Conservation (phyloP, 1,139 yeast species). For the Arxiozyma slooffiae region DNA sequence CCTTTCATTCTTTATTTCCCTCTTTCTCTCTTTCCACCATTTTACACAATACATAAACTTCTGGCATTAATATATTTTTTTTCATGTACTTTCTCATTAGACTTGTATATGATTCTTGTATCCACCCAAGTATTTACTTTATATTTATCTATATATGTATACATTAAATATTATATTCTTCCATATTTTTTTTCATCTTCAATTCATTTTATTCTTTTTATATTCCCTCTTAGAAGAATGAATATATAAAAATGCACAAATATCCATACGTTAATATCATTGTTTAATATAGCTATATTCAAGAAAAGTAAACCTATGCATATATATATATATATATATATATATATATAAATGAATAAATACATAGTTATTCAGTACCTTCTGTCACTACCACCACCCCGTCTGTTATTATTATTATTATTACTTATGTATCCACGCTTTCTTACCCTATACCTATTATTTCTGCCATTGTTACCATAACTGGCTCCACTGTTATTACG, state of each 20-base stretch:
- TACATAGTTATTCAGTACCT: background rate
- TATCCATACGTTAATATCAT: too few relatives aligned
- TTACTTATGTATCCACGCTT: background rate
- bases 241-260: background rate
- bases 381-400: background rate
- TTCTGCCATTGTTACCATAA: slow-evolving; percentile 1
- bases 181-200: background rate
- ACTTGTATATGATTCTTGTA: background rate
- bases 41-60: background rate
- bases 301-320: background rate
- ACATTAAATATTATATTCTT: background rate
- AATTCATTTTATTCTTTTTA: background rate
- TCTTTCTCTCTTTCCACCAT: background rate
- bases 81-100: background rate
- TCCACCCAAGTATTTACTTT: background rate
- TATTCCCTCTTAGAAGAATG: background rate
- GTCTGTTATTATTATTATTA: background rate
- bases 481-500: too few relatives aligned
- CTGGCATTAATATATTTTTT: background rate
- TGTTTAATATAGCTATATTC: background rate
- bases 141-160: too few relatives aligned
- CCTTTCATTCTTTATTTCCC: background rate
- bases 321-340: background rate
- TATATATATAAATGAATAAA: background rate
- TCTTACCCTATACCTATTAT: slow-evolving; percentile 2